A percentile compares a stretch with the other conserved stretches of the same genome.
Conservation (phyloP, 2,329 filamentous ascomycete species). For the Colletotrichum sp. region DNA sequence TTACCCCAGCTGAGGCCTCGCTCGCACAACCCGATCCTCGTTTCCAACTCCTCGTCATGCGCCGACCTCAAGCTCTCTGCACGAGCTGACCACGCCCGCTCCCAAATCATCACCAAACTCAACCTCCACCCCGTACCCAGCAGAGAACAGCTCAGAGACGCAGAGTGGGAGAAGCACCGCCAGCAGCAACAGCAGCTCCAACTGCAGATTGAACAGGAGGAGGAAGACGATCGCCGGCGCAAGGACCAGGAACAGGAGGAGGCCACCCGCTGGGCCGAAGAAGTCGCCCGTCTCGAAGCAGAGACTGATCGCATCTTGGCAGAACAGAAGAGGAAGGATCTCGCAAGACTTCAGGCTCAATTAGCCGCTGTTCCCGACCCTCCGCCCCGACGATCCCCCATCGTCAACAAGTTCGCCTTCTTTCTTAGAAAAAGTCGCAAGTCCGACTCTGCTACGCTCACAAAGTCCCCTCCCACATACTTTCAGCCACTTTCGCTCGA, state of each 20-base stretch:
- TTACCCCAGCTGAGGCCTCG: constrained; percentile 18
- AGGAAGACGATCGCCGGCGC: constrained; percentile 3
- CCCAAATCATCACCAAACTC: constrained; percentile 20
- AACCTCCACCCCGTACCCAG: neutral
- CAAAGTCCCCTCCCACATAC: constrained; percentile 9
- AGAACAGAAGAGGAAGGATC: constrained; percentile 55
- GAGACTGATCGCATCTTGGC: constrained; percentile 54
- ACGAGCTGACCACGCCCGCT: constrained; percentile 18
- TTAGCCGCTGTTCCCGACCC: constrained; percentile 40
- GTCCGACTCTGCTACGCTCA: constrained; percentile 33
- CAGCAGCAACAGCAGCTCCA: constrained; percentile 4
- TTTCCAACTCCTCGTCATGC: constrained; percentile 19
- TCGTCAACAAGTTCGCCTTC: constrained; percentile 55
- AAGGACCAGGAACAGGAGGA: constrained; percentile 26
- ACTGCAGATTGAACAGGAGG: constrained; percentile 8
- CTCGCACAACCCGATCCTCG: constrained; percentile 15
- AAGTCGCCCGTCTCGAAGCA: constrained; percentile 47
- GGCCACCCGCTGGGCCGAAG: constrained; percentile 37
- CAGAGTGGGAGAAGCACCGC: neutral
- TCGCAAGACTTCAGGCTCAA: constrained; percentile 49
- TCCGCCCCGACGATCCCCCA: constrained; percentile 41
- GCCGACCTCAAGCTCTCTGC: constrained; percentile 20
- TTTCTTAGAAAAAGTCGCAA: constrained; percentile 46
- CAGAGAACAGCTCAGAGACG: neutral
- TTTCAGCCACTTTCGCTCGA: constrained; percentile 11